Evolutionary conservation across 805 yeast species (phyloP).

Genomic region (Ogataea chonburiensis): DNA sequence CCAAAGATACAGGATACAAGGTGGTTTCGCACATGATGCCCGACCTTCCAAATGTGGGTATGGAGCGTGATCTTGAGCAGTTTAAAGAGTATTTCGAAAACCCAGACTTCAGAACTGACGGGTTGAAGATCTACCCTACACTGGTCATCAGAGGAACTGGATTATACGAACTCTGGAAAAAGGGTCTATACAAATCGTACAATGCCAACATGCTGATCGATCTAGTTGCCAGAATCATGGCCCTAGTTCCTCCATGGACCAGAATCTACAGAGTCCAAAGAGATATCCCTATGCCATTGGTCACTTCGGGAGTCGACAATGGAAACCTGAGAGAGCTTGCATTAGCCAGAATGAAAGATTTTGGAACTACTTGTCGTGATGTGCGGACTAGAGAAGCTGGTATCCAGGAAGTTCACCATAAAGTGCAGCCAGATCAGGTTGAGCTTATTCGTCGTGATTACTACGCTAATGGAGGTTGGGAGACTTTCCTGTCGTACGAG

Average conservation of each 20-base stretch:
- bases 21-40: conserved; percentile 99
- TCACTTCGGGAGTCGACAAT: conserved; percentile 95
- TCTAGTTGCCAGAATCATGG: conserved; percentile 91
- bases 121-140: conserved; percentile 92
- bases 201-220: conserved; percentile 93
- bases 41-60: conserved; percentile 96
- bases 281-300: conserved; percentile 99
- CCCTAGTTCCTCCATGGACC: conserved; percentile 98
- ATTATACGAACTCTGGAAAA: conserved; percentile 94
- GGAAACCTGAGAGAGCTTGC: conserved; percentile 96
- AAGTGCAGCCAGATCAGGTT: conserved; percentile 95
- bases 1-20: conserved; percentile 98
- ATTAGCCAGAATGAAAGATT: conserved; percentile 95
- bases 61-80: conserved; percentile 97
- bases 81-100: conserved; percentile 95
- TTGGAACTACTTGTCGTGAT: conserved; percentile 93
- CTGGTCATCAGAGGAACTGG: conserved; percentile 97
- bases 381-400: conserved; percentile 98
- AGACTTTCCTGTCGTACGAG: conserved; percentile 91
- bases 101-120: conserved; percentile 96
- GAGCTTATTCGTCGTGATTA: conserved; percentile 94
- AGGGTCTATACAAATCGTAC: conserved; percentile 90
- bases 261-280: conserved; percentile 97
- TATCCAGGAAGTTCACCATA: conserved; percentile 96
- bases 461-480: conserved; percentile 98